Evolutionary conservation across 805 yeast species (phyloP).

Genomic region (Yamadazyma nakazawae): DNA sequence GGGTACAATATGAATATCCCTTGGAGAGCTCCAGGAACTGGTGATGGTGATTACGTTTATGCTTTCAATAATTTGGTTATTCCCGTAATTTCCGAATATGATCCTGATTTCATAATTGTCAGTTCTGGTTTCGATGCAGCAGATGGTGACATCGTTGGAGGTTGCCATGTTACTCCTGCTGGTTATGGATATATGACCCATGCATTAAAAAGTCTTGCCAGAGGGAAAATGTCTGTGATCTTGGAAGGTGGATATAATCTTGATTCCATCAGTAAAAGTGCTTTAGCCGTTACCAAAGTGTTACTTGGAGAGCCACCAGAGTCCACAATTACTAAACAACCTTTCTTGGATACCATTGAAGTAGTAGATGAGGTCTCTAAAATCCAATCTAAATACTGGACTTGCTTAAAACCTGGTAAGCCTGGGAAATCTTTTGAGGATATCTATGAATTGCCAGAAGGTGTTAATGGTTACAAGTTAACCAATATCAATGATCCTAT

Average conservation of each 20-base stretch:
- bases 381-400: slow-evolving; percentile 85
- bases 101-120: slow-evolving; percentile 88
- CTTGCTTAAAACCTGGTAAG: slow-evolving; percentile 69
- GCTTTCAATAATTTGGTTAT: slow-evolving; percentile 83
- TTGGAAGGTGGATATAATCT: slow-evolving; percentile 96
- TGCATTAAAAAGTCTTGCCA: slow-evolving; percentile 79
- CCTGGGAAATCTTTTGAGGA: slow-evolving; percentile 40
- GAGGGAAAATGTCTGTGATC: slow-evolving; percentile 84
- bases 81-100: slow-evolving; percentile 85
- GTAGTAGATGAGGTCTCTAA: slow-evolving; percentile 78
- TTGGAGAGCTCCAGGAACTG: slow-evolving; percentile 89
- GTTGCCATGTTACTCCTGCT: slow-evolving; percentile 91
- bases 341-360: slow-evolving; percentile 73
- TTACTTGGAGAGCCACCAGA: slow-evolving; percentile 95
- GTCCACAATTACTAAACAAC: slow-evolving; percentile 58
- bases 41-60: slow-evolving; percentile 92
- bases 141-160: slow-evolving; percentile 95
- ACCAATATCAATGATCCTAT: slow-evolving; percentile 70
- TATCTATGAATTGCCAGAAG: slow-evolving; percentile 33
- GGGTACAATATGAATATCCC: slow-evolving; percentile 91
- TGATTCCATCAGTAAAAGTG: slow-evolving; percentile 86
- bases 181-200: slow-evolving; percentile 98
- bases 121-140: slow-evolving; percentile 99
- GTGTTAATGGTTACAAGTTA: slow-evolving; percentile 25
- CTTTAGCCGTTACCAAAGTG: slow-evolving; percentile 87